A percentile compares a stretch with the other conserved stretches of the same genome.
Evolutionary conservation across 192 early-diverging fungal genomes (phyloP).

Genomic region (Coemansia sp.): DNA sequence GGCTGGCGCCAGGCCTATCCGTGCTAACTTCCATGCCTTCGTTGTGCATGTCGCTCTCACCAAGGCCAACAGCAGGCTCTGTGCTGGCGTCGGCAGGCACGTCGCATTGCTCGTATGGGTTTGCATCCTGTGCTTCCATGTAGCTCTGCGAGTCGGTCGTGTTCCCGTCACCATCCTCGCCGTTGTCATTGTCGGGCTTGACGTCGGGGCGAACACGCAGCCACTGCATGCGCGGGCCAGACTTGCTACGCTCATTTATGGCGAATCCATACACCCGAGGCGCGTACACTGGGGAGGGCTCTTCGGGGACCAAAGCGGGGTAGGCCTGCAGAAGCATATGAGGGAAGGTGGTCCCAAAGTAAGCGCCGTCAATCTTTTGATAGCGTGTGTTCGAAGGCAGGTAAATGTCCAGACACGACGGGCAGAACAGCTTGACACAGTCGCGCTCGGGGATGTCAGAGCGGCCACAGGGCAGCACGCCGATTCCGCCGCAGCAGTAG

Average conservation of each 20-base stretch:
- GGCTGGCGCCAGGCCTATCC: constrained; percentile 60
- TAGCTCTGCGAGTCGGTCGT: constrained; percentile 40
- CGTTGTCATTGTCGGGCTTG: constrained; percentile 13
- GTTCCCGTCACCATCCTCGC: constrained; percentile 11
- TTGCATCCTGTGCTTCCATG: constrained; percentile 29
- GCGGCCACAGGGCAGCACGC: constrained; percentile 69
- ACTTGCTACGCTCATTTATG: constrained; percentile 68
- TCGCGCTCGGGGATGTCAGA: constrained; percentile 66
- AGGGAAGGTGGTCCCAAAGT: constrained; percentile 95
- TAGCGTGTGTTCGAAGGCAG: constrained; percentile 68
- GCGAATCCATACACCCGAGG: constrained; percentile 93
- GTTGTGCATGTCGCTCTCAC: constrained; percentile 43
- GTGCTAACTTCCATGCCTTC: constrained; percentile 62
- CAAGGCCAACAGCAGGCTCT: neutral
- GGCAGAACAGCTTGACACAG: constrained; percentile 75
- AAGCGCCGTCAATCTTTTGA: constrained; percentile 75
- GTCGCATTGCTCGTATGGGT: neutral
- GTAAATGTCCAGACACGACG: constrained; percentile 79
- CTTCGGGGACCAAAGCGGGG: constrained; percentile 68
- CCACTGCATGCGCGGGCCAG: constrained; percentile 92
- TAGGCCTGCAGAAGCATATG: constrained; percentile 88
- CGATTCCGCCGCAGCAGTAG: constrained; percentile 61
- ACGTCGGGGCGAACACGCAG: constrained; percentile 60
- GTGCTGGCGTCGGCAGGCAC: neutral
- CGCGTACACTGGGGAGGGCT: constrained; percentile 62